These are phyloP conservation scores for Fraxinus baroniana DNA, from an alignment of 305 asterid genomes.

Conservation along the genomic window DNA sequence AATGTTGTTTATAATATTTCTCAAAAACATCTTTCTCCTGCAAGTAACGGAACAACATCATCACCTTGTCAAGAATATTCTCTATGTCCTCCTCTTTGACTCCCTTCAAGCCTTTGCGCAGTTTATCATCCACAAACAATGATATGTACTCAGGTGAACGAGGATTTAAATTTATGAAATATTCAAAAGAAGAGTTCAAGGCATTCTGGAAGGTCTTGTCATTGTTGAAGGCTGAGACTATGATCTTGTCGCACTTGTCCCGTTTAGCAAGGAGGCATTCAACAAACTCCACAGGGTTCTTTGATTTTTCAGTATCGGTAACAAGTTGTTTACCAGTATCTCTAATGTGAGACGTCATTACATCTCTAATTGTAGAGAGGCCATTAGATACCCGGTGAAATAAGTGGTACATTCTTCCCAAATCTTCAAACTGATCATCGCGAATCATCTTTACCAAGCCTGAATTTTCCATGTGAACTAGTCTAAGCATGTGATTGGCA, in stretches of 20 bases:
- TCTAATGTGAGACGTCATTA: conserved; percentile 47
- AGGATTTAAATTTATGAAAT: conserved; percentile 48
- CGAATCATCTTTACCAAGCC: conserved; percentile 51
- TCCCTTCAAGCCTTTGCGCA: conserved; percentile 49
- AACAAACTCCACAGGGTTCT: conserved; percentile 51
- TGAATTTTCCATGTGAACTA: conserved; percentile 57
- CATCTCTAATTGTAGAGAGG: conserved; percentile 40
- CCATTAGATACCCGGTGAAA: conserved; percentile 43
- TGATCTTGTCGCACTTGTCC: conserved; percentile 49
- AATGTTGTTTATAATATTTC: conserved; percentile 79
- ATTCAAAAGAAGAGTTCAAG: conserved; percentile 48
- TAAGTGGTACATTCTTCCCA: conserved; percentile 51
- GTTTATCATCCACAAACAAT: conserved; percentile 50
- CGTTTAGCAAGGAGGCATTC: conserved; percentile 41
- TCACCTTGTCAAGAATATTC: conserved; percentile 48
- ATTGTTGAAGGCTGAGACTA: conserved; percentile 39
- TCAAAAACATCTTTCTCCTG: conserved; percentile 67
- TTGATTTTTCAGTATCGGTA: conserved; percentile 47
- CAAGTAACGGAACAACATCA: conserved; percentile 54
- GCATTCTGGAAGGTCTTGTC: conserved; percentile 60
- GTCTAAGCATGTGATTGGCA: conserved; percentile 51
- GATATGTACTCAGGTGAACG: conserved; percentile 56
- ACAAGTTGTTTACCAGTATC: conserved; percentile 54
- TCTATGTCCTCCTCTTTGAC: conserved; percentile 58
- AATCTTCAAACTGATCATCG: conserved; percentile 44